Evolutionary conservation across 2,329 filamentous ascomycete genomes (phyloP).

Genomic region (Penicillium freii): DNA sequence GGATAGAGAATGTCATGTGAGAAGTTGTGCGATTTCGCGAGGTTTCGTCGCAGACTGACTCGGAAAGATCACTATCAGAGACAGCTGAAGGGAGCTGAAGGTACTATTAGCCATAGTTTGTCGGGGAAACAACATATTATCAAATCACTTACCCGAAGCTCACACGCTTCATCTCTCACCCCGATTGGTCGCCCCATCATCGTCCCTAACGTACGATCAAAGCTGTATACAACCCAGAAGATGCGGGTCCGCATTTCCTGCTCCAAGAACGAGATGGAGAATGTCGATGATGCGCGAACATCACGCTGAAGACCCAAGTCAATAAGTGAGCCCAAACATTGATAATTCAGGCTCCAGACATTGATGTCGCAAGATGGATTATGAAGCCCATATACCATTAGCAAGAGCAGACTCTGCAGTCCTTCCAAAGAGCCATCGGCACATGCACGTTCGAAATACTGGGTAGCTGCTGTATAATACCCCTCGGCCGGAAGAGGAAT

Average conservation of each 20-base stretch:
- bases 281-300: conserved; percentile 40
- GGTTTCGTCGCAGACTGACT: background rate
- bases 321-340: conserved; percentile 52
- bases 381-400: conserved; percentile 52
- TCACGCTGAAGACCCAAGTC: conserved; percentile 55
- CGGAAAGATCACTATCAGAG: conserved; percentile 18
- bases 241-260: conserved; percentile 57
- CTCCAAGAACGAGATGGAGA: conserved; percentile 47
- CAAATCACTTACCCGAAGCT: conserved; percentile 44
- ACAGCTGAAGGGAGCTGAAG: conserved; percentile 21
- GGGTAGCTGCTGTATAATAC: conserved; percentile 51
- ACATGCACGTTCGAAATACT: conserved; percentile 48
- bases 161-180: conserved; percentile 55
- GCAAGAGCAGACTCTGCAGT: conserved; percentile 48
- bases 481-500: conserved; percentile 50
- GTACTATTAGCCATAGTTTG: conserved; percentile 7
- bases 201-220: conserved; percentile 54
- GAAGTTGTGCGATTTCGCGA: conserved; percentile 13
- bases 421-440: conserved; percentile 51
- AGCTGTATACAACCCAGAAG: conserved; percentile 55
- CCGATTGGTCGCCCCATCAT: conserved; percentile 59
- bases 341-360: conserved; percentile 57
- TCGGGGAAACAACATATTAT: background rate
- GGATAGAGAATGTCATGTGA: conserved; percentile 47
- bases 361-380: conserved; percentile 51